Base-by-base conservation (phyloP, 2,329 filamentous ascomycete species). In the Corinectria fuckeliana region DNA sequence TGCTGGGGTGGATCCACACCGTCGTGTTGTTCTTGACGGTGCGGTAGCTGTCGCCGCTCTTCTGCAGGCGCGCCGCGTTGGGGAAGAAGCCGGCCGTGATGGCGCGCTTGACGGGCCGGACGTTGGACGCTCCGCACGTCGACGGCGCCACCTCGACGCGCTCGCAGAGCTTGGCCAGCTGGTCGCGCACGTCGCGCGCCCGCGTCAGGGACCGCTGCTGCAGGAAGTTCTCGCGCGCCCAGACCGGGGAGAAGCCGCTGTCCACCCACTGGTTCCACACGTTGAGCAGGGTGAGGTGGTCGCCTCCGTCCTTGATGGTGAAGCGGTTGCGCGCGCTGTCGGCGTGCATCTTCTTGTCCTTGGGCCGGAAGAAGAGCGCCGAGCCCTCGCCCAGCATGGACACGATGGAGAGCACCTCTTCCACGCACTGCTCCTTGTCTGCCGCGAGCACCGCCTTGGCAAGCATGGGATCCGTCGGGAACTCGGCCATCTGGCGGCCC, bases 251-350 rank as follows among this genome's bases (percentile, higher is more conserved):
- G 77, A 92, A 99, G 76, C 97, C 94, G 48, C 87, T 89, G 72
- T 98, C 94, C 1, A 93, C 91, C 91, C 93, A 99, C 74, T 97
- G 91, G 69, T 95, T 94, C 88, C 90, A 99, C 68, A 99, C 90
- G 71, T 97, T 97, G 47, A 98, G 86, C 1, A 96, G 85, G 0
- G 92, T 93, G 5, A 95, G 74, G 69, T 97, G 91, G 73, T 99
- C 95, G 39, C 95, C 95, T 32, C 93, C 93, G 61, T 96, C 93
- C 69, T 92, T 92, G 73, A 94, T 82, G 0, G 92, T 96, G 77
- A 98, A 98, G 2, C 94, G 87, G 32, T 90, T 89, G 13, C 93
- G 88, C 0, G 95, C 95, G 62, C 91, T 92, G 75, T 99, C 94
- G 11, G 95, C 95, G 71, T 97, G 92, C 25, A 97, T 90, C 75